Evolutionary conservation across 108 stramenopile species (phyloP), one percentile per base, ranked within the genome.

Genomic region (Nitzschia inconspicua): DNA sequence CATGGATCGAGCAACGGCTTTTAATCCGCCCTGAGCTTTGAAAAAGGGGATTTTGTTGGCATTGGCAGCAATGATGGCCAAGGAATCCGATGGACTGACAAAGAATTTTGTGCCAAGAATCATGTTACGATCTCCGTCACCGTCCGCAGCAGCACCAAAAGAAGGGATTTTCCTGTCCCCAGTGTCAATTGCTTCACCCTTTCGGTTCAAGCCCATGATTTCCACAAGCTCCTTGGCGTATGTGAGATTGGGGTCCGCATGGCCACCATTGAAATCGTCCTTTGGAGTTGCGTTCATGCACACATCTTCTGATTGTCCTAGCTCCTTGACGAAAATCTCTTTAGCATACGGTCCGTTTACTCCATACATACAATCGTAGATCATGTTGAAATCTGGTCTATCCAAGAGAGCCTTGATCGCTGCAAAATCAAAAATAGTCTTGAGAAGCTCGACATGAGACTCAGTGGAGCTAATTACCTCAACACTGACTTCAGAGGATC

Each of bases 91-190:
- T 16, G 99, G 99, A 32, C 97, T 98, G 47, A 99, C 98, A 74
- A 99, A 99, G 89, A 99, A 99, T 69, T 91, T 82, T 19, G 76
- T 70, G 43, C 99, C 99, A 43, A 99, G 92, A 69, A 99, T 98
- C 99, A 99, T 99, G 89, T 99, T 99, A 6, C 99, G 86, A 59
- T 99, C 99, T 50, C 95, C 99, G 76, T 99, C 99, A 16, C 99
- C 99, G 72, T 99, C 99, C 24, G 96, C 95, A 19, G 99, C 99
- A 19, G 98, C 98, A 49, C 99, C 99, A 66, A 99, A 98, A 50
- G 84, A 76, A 19, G 98, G 99, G 55, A 94, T 66, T 11, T 60
- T 52, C 32, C 75, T 72, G 57, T 68, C 89, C 22, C 63, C 79
- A 27, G 79, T 77, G 54, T 78, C 79, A 53, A 97, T 88, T 63